Percentiles rank a stretch among this genome's conserved stretches.
phyloP scores from a whole-genome alignment of 2,329 filamentous ascomycete species.

The Trichophyton benhamiae region DNA sequence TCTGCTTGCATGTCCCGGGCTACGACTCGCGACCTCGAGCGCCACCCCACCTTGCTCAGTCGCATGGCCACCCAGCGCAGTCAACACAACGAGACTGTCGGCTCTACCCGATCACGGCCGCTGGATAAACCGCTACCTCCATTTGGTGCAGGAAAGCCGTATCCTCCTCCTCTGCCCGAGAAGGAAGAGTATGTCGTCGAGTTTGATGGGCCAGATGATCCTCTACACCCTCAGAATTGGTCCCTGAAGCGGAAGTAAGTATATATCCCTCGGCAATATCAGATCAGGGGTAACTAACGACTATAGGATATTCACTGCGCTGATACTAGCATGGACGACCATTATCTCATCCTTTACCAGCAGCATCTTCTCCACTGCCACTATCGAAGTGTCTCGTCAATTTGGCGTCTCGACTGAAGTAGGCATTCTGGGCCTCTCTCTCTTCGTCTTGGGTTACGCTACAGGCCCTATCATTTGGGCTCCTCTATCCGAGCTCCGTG shows the following conservation, averaged over 20 bases:
- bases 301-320: slow-evolving; percentile 10
- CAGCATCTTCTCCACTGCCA: slow-evolving; percentile 63
- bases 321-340: slow-evolving; percentile 37
- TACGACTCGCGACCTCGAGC: slow-evolving; percentile 26
- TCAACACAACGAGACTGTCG: slow-evolving; percentile 33
- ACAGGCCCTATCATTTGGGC: slow-evolving; percentile 41
- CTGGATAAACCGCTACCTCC: slow-evolving; percentile 26
- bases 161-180: slow-evolving; percentile 44
- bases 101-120: slow-evolving; percentile 19
- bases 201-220: slow-evolving; percentile 74
- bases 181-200: slow-evolving; percentile 52
- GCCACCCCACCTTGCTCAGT: slow-evolving; percentile 29
- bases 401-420: slow-evolving; percentile 44
- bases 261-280: slow-evolving; percentile 11
- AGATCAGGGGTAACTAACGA: neutral
- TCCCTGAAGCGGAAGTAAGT: slow-evolving; percentile 60
- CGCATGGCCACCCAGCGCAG: slow-evolving; percentile 31
- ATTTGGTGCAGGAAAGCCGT: slow-evolving; percentile 45
- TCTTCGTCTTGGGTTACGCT: slow-evolving; percentile 38
- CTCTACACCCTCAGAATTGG: slow-evolving; percentile 82
- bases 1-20: slow-evolving; percentile 19
- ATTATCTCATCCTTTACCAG: slow-evolving; percentile 42
- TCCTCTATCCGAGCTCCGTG: slow-evolving; percentile 41
- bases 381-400: slow-evolving; percentile 41
- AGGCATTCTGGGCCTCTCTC: slow-evolving; percentile 27